Evolutionary conservation across 2,329 filamentous ascomycete species (phyloP).

Genomic region (Ramularia endophylla): DNA sequence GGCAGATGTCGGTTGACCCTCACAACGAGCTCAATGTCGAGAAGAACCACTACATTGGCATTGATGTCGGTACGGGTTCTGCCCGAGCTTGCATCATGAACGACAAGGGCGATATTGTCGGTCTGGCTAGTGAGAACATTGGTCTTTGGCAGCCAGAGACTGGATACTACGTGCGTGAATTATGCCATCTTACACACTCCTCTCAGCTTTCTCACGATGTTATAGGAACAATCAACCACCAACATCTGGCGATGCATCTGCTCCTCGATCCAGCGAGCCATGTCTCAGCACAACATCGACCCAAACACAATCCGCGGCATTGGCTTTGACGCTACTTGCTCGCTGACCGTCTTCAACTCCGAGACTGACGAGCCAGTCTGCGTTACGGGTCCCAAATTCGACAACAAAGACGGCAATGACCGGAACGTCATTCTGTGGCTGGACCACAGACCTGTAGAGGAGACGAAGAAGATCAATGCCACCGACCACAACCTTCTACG

Average conservation of each 20-base stretch:
- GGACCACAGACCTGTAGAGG: conserved; percentile 84
- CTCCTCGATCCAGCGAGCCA: conserved; percentile 73
- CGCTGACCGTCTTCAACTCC: conserved; percentile 79
- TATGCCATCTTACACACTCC: too few relatives aligned
- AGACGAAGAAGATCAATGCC: conserved; percentile 89
- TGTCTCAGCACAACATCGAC: conserved; percentile 75
- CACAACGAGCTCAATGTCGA: conserved; percentile 54
- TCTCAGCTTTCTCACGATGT: not conserved
- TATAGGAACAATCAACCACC: conserved; percentile 89
- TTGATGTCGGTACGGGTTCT: conserved; percentile 95
- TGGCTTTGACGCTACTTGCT: conserved; percentile 98
- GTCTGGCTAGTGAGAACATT: conserved; percentile 49
- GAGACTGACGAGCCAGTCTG: conserved; percentile 86
- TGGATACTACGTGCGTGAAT: conserved; percentile 46
- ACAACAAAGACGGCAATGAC: conserved; percentile 68
- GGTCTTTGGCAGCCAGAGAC: conserved; percentile 49
- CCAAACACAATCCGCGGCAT: conserved; percentile 74
- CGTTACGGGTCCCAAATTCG: conserved; percentile 85
- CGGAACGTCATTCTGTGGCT: conserved; percentile 97
- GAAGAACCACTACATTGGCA: conserved; percentile 66
- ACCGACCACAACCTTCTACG: conserved; percentile 88
- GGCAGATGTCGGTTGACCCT: conserved; percentile 45
- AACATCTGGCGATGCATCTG: conserved; percentile 98
- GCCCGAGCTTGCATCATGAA: conserved; percentile 96
- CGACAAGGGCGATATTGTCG: conserved; percentile 77